Evolutionary conservation across 768 basidiomycete genomes (phyloP).

Genomic region (Mycena pura): DNA sequence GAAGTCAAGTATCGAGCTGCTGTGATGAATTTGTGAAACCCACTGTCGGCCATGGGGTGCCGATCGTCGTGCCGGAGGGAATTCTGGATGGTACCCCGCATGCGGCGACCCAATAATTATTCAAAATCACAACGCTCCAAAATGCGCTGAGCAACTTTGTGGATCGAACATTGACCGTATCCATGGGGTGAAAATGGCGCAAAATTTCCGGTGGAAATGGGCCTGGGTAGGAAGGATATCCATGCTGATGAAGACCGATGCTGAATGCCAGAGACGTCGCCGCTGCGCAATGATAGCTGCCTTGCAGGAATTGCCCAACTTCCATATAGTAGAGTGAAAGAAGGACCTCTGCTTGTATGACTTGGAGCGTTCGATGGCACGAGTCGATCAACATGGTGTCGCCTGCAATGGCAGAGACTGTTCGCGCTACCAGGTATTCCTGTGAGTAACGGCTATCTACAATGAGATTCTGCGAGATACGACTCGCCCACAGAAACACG

Average conservation of each 20-base stretch:
- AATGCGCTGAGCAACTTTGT: conserved; percentile 9
- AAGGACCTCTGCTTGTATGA: conserved; percentile 16
- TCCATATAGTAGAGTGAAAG: conserved; percentile 22
- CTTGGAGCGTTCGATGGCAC: background rate
- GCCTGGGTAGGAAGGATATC: background rate
- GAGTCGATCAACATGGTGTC: background rate
- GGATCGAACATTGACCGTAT: background rate
- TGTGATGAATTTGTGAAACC: background rate
- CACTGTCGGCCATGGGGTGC: conserved; percentile 15
- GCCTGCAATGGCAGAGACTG: background rate
- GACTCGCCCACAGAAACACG: conserved; percentile 20
- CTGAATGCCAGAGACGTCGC: conserved; percentile 18
- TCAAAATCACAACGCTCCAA: conserved; percentile 20
- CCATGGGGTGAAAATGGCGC: background rate
- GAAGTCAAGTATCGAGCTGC: background rate
- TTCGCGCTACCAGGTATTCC: background rate
- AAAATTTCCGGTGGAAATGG: background rate
- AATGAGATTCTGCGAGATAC: background rate
- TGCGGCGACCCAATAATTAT: conserved; percentile 15
- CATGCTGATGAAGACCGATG: conserved; percentile 11
- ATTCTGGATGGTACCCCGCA: conserved; percentile 11
- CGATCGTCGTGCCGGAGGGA: background rate
- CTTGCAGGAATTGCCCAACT: background rate
- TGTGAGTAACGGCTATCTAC: too few relatives aligned
- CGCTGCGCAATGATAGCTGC: conserved; percentile 2